Percentiles rank a stretch among this genome's conserved stretches.
These are phyloP conservation scores for Pseudocercospora cruenta DNA, from an alignment of 2,329 filamentous ascomycete genomes.

Conservation along the genomic window DNA sequence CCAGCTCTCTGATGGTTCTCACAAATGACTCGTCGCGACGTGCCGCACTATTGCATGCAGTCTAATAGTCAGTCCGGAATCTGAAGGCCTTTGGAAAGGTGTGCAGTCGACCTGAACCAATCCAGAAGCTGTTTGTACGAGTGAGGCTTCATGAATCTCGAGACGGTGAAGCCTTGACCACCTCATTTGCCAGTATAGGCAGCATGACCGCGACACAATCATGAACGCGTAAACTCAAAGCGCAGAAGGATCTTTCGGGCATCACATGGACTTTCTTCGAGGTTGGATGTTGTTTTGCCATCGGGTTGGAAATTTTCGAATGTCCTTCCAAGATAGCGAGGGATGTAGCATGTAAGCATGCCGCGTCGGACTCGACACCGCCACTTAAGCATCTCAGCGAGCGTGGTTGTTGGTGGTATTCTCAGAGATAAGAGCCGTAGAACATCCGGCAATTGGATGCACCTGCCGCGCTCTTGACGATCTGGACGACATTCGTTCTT, in stretches of 20 bases:
- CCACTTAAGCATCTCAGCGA: not conserved
- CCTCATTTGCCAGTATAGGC: constrained; percentile 6
- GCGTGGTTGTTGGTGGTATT: constrained; percentile 10
- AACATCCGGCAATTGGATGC: not conserved
- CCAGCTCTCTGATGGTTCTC: not conserved
- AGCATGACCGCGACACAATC: constrained; percentile 9
- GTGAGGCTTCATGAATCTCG: constrained; percentile 2
- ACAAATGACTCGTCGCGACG: constrained; percentile 4
- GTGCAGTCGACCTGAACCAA: constrained; percentile 1
- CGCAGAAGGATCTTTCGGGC: not conserved
- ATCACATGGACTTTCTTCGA: constrained; percentile 9
- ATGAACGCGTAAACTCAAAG: not conserved
- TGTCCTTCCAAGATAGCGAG: constrained; percentile 3
- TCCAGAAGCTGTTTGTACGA: not conserved
- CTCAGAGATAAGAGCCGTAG: not conserved
- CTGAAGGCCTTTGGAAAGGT: constrained; percentile 11
- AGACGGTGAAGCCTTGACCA: constrained; percentile 12
- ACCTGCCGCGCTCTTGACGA: not conserved
- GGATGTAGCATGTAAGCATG: constrained; percentile 5
- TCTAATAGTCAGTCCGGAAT: not conserved
- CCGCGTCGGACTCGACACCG: constrained; percentile 8
- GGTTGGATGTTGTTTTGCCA: not conserved
- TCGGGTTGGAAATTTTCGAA: not conserved
- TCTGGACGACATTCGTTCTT: not conserved
- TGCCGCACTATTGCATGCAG: not conserved